These are phyloP conservation scores for Ogataea haglerorum DNA, from an alignment of 805 yeast genomes.

Conservation along the genomic window DNA sequence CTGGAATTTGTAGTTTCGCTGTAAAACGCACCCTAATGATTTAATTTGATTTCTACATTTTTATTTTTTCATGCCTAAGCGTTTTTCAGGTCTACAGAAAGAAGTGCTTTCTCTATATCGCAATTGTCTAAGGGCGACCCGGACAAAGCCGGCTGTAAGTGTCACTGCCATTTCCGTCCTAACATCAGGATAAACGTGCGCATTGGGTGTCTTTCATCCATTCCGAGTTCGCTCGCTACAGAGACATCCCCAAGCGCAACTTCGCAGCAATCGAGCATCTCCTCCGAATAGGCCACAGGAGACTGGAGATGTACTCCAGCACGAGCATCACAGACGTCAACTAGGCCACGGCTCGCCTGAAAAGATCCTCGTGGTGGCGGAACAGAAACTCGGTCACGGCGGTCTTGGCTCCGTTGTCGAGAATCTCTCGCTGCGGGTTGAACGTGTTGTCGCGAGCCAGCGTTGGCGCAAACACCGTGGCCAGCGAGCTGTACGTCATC, in stretches of 20 bases:
- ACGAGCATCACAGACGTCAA: conserved; percentile 69
- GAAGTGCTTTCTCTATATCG: conserved; percentile 51
- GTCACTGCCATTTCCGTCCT: not conserved
- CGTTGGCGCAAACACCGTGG: conserved; percentile 95
- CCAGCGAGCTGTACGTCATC: conserved; percentile 79
- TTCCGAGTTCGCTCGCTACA: conserved; percentile 60
- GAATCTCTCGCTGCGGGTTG: conserved; percentile 75
- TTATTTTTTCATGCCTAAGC: conserved; percentile 15
- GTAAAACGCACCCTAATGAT: not conserved
- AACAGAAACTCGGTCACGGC: conserved; percentile 73
- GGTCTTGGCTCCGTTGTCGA: conserved; percentile 79
- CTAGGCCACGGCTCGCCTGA: conserved; percentile 12
- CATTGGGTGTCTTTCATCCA: conserved; percentile 35
- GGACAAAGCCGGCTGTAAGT: conserved; percentile 43
- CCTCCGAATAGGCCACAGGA: conserved; percentile 68
- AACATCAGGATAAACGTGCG: conserved; percentile 26
- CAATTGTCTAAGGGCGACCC: conserved; percentile 42
- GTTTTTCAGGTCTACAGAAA: conserved; percentile 46
- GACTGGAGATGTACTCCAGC: conserved; percentile 68
- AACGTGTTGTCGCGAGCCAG: conserved; percentile 61
- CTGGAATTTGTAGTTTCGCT: not conserved
- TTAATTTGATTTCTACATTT: not conserved
- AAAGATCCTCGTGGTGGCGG: conserved; percentile 40
- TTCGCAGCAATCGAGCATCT: conserved; percentile 85
- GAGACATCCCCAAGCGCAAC: conserved; percentile 64